Evolutionary conservation across 2,329 filamentous ascomycete species (phyloP).

Genomic region (Fusarium foetens): DNA sequence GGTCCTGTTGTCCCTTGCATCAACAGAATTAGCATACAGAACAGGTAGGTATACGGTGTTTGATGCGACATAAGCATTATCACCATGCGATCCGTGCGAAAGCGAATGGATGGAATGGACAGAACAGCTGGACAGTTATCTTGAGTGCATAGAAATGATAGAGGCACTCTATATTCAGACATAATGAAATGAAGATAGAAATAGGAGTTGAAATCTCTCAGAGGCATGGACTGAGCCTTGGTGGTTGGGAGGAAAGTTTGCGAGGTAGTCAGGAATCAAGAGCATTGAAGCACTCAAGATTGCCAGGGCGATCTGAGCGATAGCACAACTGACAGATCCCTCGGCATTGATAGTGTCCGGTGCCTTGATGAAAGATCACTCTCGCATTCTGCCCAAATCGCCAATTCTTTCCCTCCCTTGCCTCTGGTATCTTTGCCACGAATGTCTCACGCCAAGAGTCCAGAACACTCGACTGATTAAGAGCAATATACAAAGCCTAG

Average conservation of each 20-base stretch:
- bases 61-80: no score
- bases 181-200: fast-evolving
- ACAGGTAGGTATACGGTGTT: no score
- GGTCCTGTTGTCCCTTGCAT: no score
- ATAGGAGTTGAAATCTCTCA: background rate
- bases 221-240: background rate
- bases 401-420: background rate
- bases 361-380: background rate
- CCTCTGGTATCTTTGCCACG: background rate
- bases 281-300: background rate
- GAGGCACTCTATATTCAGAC: background rate
- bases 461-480: background rate
- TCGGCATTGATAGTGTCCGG: background rate
- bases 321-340: background rate
- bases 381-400: background rate
- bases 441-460: background rate
- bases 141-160: fast-evolving
- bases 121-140: background rate
- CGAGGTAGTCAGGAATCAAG: background rate
- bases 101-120: no score
- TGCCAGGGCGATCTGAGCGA: no score
- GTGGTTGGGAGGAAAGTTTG: background rate
- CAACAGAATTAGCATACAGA: no score
- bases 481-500: background rate
- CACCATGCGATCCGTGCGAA: no score